Conservation (phyloP, 1,284 basidiomycete genomes). For the Trametes hirsuta region DNA sequence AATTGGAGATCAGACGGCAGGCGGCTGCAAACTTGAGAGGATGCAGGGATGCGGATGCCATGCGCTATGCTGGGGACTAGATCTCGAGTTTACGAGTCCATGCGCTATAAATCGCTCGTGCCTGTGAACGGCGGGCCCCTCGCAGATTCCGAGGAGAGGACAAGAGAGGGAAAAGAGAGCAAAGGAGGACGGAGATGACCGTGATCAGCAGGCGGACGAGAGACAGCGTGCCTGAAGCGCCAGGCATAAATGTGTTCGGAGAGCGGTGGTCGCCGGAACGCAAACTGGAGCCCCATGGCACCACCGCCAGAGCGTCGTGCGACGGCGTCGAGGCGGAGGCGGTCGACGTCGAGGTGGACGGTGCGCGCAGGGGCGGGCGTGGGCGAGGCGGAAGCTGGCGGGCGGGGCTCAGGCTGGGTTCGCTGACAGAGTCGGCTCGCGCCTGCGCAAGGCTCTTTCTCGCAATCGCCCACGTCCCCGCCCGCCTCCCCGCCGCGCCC, state of each 20-base stretch:
- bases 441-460: slow-evolving; percentile 10
- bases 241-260: slow-evolving; percentile 5
- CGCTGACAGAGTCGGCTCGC: background rate
- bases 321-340: background rate
- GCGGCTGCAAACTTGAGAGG: background rate
- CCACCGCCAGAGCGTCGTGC: background rate
- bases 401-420: background rate
- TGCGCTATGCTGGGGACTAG: too few species aligned
- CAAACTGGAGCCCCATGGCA: background rate
- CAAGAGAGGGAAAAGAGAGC: slow-evolving; percentile 1
- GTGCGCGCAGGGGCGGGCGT: background rate
- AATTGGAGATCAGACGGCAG: background rate
- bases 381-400: background rate
- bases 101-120: too few species aligned
- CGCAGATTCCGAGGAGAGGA: background rate
- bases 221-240: slow-evolving; percentile 17
- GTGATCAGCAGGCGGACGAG: slow-evolving; percentile 4
- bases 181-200: slow-evolving; percentile 7
- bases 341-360: background rate
- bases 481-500: background rate
- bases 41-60: background rate
- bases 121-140: too few species aligned
- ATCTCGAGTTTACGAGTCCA: too few species aligned
- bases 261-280: slow-evolving; percentile 1
- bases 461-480: slow-evolving; percentile 9